phyloP scores from a whole-genome alignment of 768 basidiomycete genomes.

The Boletus vinaceobasis region DNA sequence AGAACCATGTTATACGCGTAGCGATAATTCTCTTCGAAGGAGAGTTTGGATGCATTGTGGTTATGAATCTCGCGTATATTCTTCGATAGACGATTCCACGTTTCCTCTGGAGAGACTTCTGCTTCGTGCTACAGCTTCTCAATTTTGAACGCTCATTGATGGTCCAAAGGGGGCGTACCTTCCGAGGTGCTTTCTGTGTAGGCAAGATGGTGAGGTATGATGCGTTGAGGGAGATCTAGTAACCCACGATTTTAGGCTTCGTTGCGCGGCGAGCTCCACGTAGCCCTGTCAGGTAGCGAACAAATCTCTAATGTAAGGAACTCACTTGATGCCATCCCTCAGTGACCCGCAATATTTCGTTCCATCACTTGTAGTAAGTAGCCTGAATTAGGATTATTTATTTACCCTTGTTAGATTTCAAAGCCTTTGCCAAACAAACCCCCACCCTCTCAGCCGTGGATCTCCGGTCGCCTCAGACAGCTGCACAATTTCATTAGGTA shows the following conservation, averaged over 20 bases:
- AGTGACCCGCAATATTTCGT: conserved; percentile 9
- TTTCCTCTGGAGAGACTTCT: conserved; percentile 75
- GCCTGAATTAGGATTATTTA: conserved; percentile 20
- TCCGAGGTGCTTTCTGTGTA: conserved; percentile 44
- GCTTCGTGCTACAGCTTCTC: conserved; percentile 56
- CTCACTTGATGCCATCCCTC: conserved; percentile 32
- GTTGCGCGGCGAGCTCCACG: conserved; percentile 28
- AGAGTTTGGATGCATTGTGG: conserved; percentile 85
- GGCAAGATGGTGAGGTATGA: conserved; percentile 16
- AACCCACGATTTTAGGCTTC: conserved; percentile 43
- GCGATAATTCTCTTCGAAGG: conserved; percentile 91
- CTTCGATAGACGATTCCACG: conserved; percentile 73
- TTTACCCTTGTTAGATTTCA: conserved; percentile 33
- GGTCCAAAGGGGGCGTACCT: conserved; percentile 33
- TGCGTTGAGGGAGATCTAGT: conserved; percentile 18
- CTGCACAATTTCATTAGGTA: background rate
- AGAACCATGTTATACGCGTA: conserved; percentile 95
- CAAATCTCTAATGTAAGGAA: background rate
- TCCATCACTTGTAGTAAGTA: conserved; percentile 10
- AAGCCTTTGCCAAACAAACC: conserved; percentile 31
- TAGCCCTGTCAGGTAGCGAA: conserved; percentile 10
- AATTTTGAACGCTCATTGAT: background rate
- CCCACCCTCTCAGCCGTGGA: background rate
- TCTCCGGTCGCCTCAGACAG: background rate
- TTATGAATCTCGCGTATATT: conserved; percentile 95